Evolutionary conservation across 345 rosid genomes (phyloP).

Genomic region (Microcos paniculata): DNA sequence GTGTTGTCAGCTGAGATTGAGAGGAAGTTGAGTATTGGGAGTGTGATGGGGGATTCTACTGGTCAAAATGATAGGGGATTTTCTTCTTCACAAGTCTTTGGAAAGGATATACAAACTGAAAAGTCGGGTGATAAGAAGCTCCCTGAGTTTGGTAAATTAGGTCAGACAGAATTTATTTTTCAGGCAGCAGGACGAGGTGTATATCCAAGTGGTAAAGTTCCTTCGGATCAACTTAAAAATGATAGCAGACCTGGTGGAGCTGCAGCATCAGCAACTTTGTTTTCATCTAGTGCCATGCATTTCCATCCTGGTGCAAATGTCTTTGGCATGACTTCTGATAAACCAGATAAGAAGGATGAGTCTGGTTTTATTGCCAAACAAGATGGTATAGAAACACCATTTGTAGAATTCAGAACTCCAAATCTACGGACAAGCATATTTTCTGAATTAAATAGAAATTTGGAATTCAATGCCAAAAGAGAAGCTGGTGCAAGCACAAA

Average conservation of each 20-base stretch:
- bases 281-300: slow-evolving; percentile 7
- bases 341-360: slow-evolving; percentile 26
- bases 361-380: slow-evolving; percentile 32
- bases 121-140: slow-evolving; percentile 28
- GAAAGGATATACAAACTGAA: slow-evolving; percentile 27
- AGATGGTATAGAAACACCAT: slow-evolving; percentile 27
- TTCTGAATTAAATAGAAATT: slow-evolving; percentile 42
- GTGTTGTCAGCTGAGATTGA: slow-evolving; percentile 50
- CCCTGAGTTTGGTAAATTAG: slow-evolving; percentile 20
- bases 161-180: slow-evolving; percentile 30
- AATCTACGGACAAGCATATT: slow-evolving; percentile 38
- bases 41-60: slow-evolving; percentile 30
- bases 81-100: slow-evolving; percentile 28
- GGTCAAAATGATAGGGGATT: slow-evolving; percentile 21
- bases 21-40: slow-evolving; percentile 52
- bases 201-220: slow-evolving; percentile 21
- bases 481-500: slow-evolving; percentile 42
- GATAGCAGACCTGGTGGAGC: not conserved
- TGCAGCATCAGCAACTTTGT: slow-evolving; percentile 23
- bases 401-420: slow-evolving; percentile 61
- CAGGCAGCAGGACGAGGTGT: slow-evolving; percentile 26
- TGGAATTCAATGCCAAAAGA: slow-evolving; percentile 64
- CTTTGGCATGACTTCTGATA: slow-evolving; percentile 24
- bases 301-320: slow-evolving; percentile 9
- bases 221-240: slow-evolving; percentile 4